A percentile compares a stretch with the other conserved stretches of the same genome.
phyloP scores from a whole-genome alignment of 202 grass and related monocot species.

The Elaeis oleifera region DNA sequence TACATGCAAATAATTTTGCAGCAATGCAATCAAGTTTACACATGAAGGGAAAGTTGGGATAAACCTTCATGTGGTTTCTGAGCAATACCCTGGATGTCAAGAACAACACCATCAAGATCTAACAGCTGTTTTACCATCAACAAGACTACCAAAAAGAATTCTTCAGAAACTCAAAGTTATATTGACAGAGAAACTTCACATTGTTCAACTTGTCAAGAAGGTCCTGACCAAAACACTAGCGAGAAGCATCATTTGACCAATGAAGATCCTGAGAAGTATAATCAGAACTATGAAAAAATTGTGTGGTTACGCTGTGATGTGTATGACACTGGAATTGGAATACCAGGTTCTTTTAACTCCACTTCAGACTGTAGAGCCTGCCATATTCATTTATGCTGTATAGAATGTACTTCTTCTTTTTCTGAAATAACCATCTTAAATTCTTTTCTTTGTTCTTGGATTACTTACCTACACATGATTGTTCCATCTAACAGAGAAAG shows the following conservation, averaged over 20 bases:
- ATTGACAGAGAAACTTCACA: conserved; percentile 31
- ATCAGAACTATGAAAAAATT: conserved; percentile 28
- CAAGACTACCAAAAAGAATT: conserved; percentile 21
- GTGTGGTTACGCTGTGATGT: conserved; percentile 80
- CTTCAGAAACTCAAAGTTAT: conserved; percentile 28
- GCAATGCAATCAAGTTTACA: conserved; percentile 96
- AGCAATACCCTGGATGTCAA: conserved; percentile 25
- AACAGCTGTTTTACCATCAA: conserved; percentile 22
- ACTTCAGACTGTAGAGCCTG: not conserved
- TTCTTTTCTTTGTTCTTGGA: conserved; percentile 23
- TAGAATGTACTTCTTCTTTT: conserved; percentile 1
- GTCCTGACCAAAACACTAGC: conserved; percentile 13
- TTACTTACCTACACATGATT: not conserved
- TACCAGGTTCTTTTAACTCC: conserved; percentile 55
- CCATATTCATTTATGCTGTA: not conserved
- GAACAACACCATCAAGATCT: conserved; percentile 22
- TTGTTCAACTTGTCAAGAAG: conserved; percentile 34
- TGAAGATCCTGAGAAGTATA: conserved; percentile 24
- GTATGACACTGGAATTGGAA: conserved; percentile 94
- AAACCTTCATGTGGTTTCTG: conserved; percentile 53
- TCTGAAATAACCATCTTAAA: conserved; percentile 1
- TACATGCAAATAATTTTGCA: conserved; percentile 25
- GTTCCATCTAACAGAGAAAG: conserved; percentile 50
- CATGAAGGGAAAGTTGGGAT: conserved; percentile 86
- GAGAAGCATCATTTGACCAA: conserved; percentile 31